phyloP scores from a whole-genome alignment of 345 rosid species.

The Acer saccharum region DNA sequence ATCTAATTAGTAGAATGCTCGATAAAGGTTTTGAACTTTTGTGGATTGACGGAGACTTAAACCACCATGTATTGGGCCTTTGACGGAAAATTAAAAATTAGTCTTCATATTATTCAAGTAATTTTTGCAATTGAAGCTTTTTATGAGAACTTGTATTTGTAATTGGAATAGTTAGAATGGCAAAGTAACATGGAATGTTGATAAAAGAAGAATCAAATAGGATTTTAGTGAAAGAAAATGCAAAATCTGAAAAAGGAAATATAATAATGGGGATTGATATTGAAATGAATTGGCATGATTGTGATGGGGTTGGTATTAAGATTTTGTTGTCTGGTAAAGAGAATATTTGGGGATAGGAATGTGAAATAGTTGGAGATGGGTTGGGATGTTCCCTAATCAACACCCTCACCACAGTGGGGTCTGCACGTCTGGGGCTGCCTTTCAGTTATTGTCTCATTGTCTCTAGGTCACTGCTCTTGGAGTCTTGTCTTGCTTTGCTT shows the following conservation, averaged over 20 bases:
- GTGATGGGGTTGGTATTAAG: conserved; percentile 22
- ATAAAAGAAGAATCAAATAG: not conserved
- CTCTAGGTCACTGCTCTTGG: not conserved
- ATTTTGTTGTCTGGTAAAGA: conserved; percentile 32
- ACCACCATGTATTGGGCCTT: too few relatives aligned
- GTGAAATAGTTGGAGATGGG: conserved; percentile 19
- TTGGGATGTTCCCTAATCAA: conserved; percentile 31
- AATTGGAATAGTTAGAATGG: not conserved
- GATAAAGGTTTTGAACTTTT: too few relatives aligned
- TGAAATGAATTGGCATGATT: conserved; percentile 4
- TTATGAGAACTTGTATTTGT: too few relatives aligned
- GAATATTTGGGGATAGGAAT: conserved; percentile 37
- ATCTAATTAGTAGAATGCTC: too few relatives aligned
- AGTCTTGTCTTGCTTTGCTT: not conserved
- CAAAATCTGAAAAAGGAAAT: not conserved
- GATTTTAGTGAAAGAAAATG: not conserved
- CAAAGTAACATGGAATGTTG: not conserved
- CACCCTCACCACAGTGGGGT: conserved; percentile 19
- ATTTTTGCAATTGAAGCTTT: too few relatives aligned
- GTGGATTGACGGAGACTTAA: too few relatives aligned
- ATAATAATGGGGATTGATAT: not conserved
- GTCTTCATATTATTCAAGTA: too few relatives aligned
- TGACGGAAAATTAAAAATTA: too few relatives aligned
- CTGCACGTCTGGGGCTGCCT: conserved; percentile 1
- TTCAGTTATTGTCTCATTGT: conserved; percentile 28